Evolutionary conservation across 257 asterid species (phyloP), one percentile per base, ranked within the genome.

Genomic region (Lycium ferocissimum): DNA sequence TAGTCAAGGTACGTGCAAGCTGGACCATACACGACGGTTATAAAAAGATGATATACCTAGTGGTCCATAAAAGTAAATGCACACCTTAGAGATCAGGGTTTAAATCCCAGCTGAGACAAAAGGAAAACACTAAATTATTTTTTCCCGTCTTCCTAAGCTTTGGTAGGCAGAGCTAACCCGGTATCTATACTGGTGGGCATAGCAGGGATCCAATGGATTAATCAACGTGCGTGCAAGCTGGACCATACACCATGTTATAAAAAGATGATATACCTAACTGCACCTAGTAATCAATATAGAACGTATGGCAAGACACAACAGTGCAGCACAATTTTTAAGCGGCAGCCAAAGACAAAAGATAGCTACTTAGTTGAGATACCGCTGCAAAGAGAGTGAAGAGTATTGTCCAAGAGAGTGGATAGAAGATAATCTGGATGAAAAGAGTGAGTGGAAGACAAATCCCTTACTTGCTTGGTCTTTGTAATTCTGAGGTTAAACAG

Each of bases 251-350:
- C 33, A 26, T 26, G 33, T 26, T 26, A 26, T 26, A 67, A 37
- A 67, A 47, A 13, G 76, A 14, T 37, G 37, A 67, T 37, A 67
- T 14, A 37, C 49, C 76, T 7, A 67, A 67, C 49, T 67, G 51
- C 49, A 35, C 49, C 22, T 67, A 67, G 76, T 67, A 67, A 67
- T 67, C 76, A 14, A 37, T 37, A 15, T 67, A 37, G 49, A 67
- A 14, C 20, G 22, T 15, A 6, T 67, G 76, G 51, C 22, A 67
- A 37, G 6, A 67, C 17, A 47, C 76, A 13, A 47, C 76, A 67
- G 76, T 67, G 75, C 75, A 75, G 81, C 81, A 75, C 20, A 75
- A 7, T 33, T 47, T 49, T 53, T 75, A 67, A 14, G 75, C 20
- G 20, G 18, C 47, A 65, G 9, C 2, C 3, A 6, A 65, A 65